phyloP scores from a whole-genome alignment of 257 asterid genomes.

The Penstemon eatonii region DNA sequence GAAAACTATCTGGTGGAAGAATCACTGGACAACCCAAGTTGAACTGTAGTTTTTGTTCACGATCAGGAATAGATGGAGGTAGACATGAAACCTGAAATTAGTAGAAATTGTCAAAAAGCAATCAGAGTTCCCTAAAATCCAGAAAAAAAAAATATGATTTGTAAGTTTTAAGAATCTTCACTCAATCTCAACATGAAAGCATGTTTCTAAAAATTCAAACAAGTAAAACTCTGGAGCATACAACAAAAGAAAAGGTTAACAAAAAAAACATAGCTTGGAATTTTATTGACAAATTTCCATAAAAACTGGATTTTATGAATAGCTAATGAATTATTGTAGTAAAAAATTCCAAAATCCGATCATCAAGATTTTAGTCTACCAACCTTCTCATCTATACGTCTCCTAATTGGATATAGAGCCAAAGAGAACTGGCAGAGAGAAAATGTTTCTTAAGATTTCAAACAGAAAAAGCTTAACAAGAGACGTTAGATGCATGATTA shows the following conservation, averaged over 20 bases:
- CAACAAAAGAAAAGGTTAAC: background rate
- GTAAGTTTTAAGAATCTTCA: conserved; percentile 15
- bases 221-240: background rate
- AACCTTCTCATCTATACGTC: too few species aligned
- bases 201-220: conserved; percentile 4
- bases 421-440: too few species aligned
- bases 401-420: too few species aligned
- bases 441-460: too few species aligned
- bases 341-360: too few species aligned
- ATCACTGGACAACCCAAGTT: conserved; percentile 79
- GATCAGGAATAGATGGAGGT: conserved; percentile 68
- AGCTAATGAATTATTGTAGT: too few species aligned
- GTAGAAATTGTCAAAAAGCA: conserved; percentile 28
- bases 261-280: background rate
- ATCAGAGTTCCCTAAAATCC: conserved; percentile 4
- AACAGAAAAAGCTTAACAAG: too few species aligned
- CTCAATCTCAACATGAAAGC: conserved; percentile 9
- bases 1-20: conserved; percentile 93
- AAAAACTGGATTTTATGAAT: too few species aligned
- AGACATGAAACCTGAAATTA: conserved; percentile 69
- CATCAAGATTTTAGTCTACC: too few species aligned
- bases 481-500: too few species aligned
- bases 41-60: conserved; percentile 71
- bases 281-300: background rate
- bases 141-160: background rate